These are phyloP conservation scores for Irpex sp. DNA, from an alignment of 1,284 basidiomycete genomes.

Conservation along the genomic window DNA sequence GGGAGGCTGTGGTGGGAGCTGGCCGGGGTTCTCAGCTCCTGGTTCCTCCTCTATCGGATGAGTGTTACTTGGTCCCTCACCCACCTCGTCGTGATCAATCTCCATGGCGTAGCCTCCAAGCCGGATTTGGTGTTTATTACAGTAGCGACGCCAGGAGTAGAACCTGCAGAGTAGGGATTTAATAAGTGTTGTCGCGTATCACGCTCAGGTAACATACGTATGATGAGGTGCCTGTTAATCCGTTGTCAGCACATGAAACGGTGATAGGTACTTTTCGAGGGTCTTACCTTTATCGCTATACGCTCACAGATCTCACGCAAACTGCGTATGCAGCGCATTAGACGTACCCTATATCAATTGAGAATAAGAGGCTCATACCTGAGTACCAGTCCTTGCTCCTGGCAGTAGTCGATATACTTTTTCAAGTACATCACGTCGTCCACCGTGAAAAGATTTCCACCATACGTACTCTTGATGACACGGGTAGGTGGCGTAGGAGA, in stretches of 20 bases:
- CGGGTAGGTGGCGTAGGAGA: slow-evolving; percentile 77
- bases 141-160: slow-evolving; percentile 83
- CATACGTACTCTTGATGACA: slow-evolving; percentile 82
- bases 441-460: slow-evolving; percentile 77
- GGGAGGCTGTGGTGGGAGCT: slow-evolving; percentile 13
- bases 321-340: slow-evolving; percentile 31
- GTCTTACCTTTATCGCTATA: slow-evolving; percentile 68
- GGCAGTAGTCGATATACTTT: slow-evolving; percentile 82
- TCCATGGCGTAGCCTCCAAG: slow-evolving; percentile 79
- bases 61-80: slow-evolving; percentile 26
- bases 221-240: slow-evolving; percentile 69
- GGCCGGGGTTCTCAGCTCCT: slow-evolving; percentile 27
- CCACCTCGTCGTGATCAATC: slow-evolving; percentile 32
- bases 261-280: slow-evolving; percentile 1
- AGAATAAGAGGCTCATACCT: slow-evolving; percentile 41
- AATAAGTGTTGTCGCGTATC: background rate
- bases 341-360: background rate
- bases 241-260: slow-evolving; percentile 2
- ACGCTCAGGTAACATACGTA: slow-evolving; percentile 45
- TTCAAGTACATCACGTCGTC: slow-evolving; percentile 78
- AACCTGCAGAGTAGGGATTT: slow-evolving; percentile 44
- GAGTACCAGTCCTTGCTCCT: slow-evolving; percentile 74
- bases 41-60: slow-evolving; percentile 6
- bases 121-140: slow-evolving; percentile 83
- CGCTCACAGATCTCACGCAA: slow-evolving; percentile 80